These are phyloP conservation scores for Skeletonema grethae DNA, from an alignment of 108 stramenopile genomes.

Conservation along the genomic window DNA sequence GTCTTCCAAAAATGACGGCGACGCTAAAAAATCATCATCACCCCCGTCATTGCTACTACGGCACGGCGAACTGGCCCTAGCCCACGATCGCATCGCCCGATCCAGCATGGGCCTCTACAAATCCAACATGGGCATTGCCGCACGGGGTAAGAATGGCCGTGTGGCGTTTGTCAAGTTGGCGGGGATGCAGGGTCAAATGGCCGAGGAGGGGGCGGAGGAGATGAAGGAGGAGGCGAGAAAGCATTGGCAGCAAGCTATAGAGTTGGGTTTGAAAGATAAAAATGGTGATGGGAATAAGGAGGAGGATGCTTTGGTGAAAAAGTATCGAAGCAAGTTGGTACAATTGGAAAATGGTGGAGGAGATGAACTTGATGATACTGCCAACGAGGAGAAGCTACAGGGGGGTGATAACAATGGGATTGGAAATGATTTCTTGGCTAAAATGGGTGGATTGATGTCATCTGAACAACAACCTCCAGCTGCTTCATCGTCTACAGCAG, in stretches of 20 bases:
- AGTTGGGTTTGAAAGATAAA: not conserved
- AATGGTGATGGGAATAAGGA: too few relatives aligned
- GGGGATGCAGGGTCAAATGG: not conserved
- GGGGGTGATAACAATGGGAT: constrained; percentile 4
- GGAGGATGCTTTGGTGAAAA: not conserved
- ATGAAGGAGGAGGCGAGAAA: constrained; percentile 10
- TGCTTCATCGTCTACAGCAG: constrained; percentile 4
- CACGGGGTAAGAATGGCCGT: not conserved
- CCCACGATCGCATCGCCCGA: constrained; percentile 25
- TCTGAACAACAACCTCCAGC: constrained; percentile 1
- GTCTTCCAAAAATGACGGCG: constrained; percentile 32
- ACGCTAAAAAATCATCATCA: constrained; percentile 27
- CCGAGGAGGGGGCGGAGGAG: constrained; percentile 1
- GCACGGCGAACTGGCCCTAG: constrained; percentile 18
- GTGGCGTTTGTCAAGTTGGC: constrained; percentile 5
- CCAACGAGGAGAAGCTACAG: too few relatives aligned
- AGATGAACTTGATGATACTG: not conserved
- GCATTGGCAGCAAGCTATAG: constrained; percentile 33
- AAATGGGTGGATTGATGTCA: constrained; percentile 1
- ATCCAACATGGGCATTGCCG: constrained; percentile 5
- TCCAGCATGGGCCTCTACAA: not conserved
- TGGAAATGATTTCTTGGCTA: constrained; percentile 4
- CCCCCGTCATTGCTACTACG: constrained; percentile 6
- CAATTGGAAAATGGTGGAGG: not conserved
- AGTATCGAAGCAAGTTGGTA: not conserved